Conservation (phyloP, 1,284 basidiomycete genomes). For the Apiotrichum sp. region DNA sequence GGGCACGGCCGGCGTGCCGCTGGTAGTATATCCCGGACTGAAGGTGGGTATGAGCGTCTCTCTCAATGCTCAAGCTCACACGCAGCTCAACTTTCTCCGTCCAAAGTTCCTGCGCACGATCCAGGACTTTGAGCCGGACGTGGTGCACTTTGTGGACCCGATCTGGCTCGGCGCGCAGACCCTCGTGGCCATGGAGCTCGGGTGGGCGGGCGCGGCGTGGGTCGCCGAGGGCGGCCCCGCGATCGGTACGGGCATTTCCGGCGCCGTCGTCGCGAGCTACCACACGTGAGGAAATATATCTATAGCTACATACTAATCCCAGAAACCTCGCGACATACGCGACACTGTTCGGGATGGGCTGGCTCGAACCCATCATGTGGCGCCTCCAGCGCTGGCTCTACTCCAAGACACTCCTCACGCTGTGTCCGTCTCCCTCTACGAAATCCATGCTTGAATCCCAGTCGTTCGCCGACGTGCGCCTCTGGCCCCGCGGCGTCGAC, state of each 20-base stretch:
- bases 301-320: background rate
- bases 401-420: constrained; percentile 47
- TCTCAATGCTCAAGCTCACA: background rate
- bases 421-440: constrained; percentile 54
- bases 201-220: constrained; percentile 46
- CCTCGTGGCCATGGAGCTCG: constrained; percentile 47
- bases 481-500: constrained; percentile 54
- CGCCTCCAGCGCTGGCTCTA: constrained; percentile 44
- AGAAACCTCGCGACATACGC: constrained; percentile 54
- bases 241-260: constrained; percentile 40
- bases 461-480: constrained; percentile 49
- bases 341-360: constrained; percentile 52
- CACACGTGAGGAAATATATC: constrained; percentile 47
- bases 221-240: constrained; percentile 39
- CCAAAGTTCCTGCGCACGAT: constrained; percentile 53
- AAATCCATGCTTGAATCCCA: constrained; percentile 50
- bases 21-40: constrained; percentile 54
- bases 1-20: constrained; percentile 54
- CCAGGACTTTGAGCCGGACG: constrained; percentile 51
- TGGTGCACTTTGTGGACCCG: constrained; percentile 53
- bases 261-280: constrained; percentile 53
- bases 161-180: constrained; percentile 55
- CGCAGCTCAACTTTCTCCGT: constrained; percentile 53
- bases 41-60: constrained; percentile 32
- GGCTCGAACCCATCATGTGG: constrained; percentile 51